Percentiles rank a stretch among this genome's conserved stretches.
phyloP scores from a whole-genome alignment of 1,284 basidiomycete genomes.

The Phaffia rhodozyma region DNA sequence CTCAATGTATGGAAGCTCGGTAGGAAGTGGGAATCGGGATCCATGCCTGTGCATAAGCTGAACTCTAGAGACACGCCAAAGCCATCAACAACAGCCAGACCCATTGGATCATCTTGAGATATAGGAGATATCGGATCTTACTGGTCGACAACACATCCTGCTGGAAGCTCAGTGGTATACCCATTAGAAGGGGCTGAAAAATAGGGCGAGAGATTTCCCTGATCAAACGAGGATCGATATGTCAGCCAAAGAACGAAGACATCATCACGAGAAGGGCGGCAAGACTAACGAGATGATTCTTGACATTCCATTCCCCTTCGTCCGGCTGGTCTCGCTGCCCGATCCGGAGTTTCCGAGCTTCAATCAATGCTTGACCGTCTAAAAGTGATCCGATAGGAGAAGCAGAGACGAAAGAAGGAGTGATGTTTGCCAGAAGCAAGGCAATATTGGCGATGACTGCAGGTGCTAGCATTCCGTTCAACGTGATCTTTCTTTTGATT shows the following conservation, averaged over 20 bases:
- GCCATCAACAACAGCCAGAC: neutral
- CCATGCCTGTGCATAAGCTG: slow-evolving; percentile 38
- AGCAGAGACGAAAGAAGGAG: neutral
- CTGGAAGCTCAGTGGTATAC: slow-evolving; percentile 12
- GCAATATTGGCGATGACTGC: too few species aligned
- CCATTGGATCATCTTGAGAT: neutral
- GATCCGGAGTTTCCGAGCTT: neutral
- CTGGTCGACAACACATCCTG: slow-evolving; percentile 11
- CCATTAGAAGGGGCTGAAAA: neutral
- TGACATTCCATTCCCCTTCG: neutral
- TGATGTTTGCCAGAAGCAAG: neutral
- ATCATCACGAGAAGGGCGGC: neutral
- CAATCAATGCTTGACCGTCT: neutral
- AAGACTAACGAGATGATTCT: slow-evolving; percentile 2
- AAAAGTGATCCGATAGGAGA: neutral
- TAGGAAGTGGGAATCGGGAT: slow-evolving; percentile 33
- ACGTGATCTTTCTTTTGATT: too few species aligned
- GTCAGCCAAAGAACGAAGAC: neutral
- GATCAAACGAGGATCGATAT: neutral
- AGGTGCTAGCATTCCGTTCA: too few species aligned
- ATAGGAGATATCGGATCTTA: neutral
- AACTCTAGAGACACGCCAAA: neutral
- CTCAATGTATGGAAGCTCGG: slow-evolving; percentile 33
- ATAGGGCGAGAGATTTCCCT: slow-evolving; percentile 16
- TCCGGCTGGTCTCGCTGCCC: neutral